A percentile compares a stretch with the other conserved stretches of the same genome.
Conservation (phyloP, 192 early-diverging fungal genomes). For the Entomortierella beljakovae region DNA sequence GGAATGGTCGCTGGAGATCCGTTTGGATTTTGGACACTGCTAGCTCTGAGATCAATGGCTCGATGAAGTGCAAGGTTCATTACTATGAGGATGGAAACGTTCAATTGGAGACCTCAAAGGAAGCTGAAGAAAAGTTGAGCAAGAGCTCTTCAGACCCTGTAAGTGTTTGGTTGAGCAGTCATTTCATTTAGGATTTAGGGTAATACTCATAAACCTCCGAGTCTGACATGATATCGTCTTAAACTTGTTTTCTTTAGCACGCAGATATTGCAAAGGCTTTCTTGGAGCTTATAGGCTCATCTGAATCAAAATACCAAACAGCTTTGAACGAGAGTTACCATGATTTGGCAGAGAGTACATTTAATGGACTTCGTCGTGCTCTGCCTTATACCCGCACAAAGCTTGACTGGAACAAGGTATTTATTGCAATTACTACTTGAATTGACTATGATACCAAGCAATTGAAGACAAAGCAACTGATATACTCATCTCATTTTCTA, state of each 20-base stretch:
- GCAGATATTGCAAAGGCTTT: constrained; percentile 53
- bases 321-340: constrained; percentile 85
- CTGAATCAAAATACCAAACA: constrained; percentile 86
- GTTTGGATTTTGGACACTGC: constrained; percentile 78
- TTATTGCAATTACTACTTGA: background rate
- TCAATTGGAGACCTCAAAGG: constrained; percentile 87
- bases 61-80: constrained; percentile 86
- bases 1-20: constrained; percentile 95
- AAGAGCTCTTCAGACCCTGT: constrained; percentile 39
- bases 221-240: no score
- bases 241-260: constrained; percentile 5
- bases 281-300: constrained; percentile 73
- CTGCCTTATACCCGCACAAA: constrained; percentile 93
- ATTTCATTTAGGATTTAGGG: background rate
- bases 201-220: background rate
- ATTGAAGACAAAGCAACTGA: background rate
- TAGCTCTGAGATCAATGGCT: constrained; percentile 73
- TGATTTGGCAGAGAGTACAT: constrained; percentile 87
- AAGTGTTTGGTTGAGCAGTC: constrained; percentile 10
- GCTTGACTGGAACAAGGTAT: constrained; percentile 91
- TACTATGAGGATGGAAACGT: constrained; percentile 99
- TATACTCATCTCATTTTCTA: background rate
- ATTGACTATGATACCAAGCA: background rate
- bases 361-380: constrained; percentile 90
- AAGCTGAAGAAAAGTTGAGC: constrained; percentile 61